Evolutionary conservation across 2,329 filamentous ascomycete genomes (phyloP).

Genomic region (Blastomyces parvus): DNA sequence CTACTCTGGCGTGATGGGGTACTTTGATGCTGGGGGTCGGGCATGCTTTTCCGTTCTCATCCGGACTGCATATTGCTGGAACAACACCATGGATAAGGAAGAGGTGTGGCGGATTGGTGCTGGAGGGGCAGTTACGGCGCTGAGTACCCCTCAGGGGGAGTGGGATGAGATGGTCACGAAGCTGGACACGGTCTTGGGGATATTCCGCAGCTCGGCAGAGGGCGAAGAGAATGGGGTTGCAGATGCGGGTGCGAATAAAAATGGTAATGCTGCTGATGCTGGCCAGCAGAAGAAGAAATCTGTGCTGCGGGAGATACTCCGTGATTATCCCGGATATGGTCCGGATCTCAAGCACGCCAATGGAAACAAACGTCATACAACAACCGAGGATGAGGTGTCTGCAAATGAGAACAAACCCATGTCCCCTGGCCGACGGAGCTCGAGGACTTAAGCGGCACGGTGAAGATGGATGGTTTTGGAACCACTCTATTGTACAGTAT

Average conservation of each 20-base stretch:
- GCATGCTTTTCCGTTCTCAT: slow-evolving; percentile 91
- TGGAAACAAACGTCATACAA: background rate
- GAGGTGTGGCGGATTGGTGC: slow-evolving; percentile 71
- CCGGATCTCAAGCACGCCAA: background rate
- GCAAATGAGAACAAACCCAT: background rate
- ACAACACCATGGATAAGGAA: slow-evolving; percentile 19
- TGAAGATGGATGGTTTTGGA: background rate
- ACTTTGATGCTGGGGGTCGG: slow-evolving; percentile 71
- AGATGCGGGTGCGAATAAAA: background rate
- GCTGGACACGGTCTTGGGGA: slow-evolving; percentile 40
- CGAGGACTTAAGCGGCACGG: background rate
- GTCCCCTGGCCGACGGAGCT: background rate
- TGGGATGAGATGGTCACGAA: slow-evolving; percentile 84
- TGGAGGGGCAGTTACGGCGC: slow-evolving; percentile 79
- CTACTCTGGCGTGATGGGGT: slow-evolving; percentile 83
- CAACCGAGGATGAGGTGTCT: background rate
- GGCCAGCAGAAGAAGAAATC: background rate
- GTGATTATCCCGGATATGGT: background rate
- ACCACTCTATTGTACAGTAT: background rate
- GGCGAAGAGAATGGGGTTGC: background rate
- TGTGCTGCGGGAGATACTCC: background rate
- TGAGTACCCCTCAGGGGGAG: slow-evolving; percentile 71
- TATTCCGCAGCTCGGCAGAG: slow-evolving; percentile 26
- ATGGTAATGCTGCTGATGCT: background rate
- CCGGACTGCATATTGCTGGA: slow-evolving; percentile 56